Base-by-base conservation (phyloP, 768 basidiomycete species). In the Strobilomyces confusus region DNA sequence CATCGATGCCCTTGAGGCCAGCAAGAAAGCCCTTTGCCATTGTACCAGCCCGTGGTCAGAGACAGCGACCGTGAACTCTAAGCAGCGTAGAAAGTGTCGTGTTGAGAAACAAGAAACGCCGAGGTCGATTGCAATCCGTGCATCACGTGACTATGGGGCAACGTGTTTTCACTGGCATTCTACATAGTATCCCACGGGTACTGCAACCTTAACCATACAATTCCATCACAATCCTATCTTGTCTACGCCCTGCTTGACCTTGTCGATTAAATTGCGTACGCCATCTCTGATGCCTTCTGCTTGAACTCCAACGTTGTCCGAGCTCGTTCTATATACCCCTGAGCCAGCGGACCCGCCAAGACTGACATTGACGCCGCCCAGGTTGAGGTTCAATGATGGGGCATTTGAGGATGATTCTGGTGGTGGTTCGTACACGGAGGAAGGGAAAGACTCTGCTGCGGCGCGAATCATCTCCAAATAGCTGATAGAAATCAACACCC, bases 221-320 rank as follows among this genome's bases (percentile, higher is more conserved):
- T 38, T 25, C 44, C 56, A 54, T 59, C 50, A 70, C 36, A 71
- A 58, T n/a, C 71, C 77, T 19, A 79, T 79, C 55, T 72, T 71
- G 58, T 90, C 88, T 46, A 89, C 92, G 0, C 88, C 88, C 62
- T 91, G 89, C 72, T 86, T 89, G 25, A 98, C 88, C 69, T 89
- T 94, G 19, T 87, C 94, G 63, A 97, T 75, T 56, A 98, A 74
- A 67, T 83, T 92, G 72, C 84, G 81, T 41, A 97, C 84, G 4
- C 94, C 94, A 63, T 95, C 93, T 58, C 87, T 78, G 58, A 97
- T 82, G 1, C 92, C 93, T 58, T 95, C 94, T 12, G 91, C 83
- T 64, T 92, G 89, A 22, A 92, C 77, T 22, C 82, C 80, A 14
- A 86, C 80, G 43, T 77, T 78, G 59, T 92, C 89, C 2, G 82